Percentiles rank a stretch among this genome's conserved stretches.
phyloP scores from a whole-genome alignment of 2,329 filamentous ascomycete species.

The Pseudovirgaria hyperparasitica region DNA sequence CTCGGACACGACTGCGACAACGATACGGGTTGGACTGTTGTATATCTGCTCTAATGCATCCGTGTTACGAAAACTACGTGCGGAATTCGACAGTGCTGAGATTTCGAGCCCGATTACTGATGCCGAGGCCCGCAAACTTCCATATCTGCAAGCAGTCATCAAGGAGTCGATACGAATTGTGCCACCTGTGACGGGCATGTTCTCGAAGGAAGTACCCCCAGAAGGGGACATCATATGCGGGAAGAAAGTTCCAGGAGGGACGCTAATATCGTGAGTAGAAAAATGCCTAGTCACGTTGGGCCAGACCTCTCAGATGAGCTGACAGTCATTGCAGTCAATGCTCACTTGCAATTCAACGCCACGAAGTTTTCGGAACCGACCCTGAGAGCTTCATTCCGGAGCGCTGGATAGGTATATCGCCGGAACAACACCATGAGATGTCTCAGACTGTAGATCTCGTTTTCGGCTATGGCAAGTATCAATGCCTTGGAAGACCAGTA shows the following conservation, averaged over 20 bases:
- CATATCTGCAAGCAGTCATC: slow-evolving; percentile 11
- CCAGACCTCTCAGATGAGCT: too few relatives aligned
- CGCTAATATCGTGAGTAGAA: slow-evolving; percentile 3
- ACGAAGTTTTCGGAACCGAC: slow-evolving; percentile 12
- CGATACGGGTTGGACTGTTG: slow-evolving; percentile 6
- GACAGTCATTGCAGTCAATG: too few relatives aligned
- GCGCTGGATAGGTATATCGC: slow-evolving; percentile 31
- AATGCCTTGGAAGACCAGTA: slow-evolving; percentile 9
- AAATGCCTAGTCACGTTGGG: too few relatives aligned
- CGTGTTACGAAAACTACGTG: slow-evolving; percentile 7
- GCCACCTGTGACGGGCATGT: slow-evolving; percentile 11
- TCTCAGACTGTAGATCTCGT: slow-evolving; percentile 6
- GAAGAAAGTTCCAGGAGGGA: slow-evolving; percentile 4
- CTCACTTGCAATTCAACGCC: slow-evolving; percentile 1
- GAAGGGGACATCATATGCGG: slow-evolving; percentile 7
- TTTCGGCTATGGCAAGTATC: slow-evolving; percentile 11
- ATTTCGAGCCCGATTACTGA: slow-evolving; percentile 6
- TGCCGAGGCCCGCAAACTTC: slow-evolving; percentile 8
- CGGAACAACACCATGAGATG: too few relatives aligned
- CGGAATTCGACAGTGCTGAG: slow-evolving; percentile 8
- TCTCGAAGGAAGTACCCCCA: slow-evolving; percentile 5
- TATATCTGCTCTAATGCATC: slow-evolving; percentile 4
- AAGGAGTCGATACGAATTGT: too few relatives aligned
- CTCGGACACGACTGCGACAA: slow-evolving; percentile 7
- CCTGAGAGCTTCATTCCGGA: slow-evolving; percentile 29